Percentiles rank a stretch among this genome's conserved stretches.
Evolutionary conservation across 2,329 filamentous ascomycete genomes (phyloP).

Genomic region (Thielaviopsis populi): DNA sequence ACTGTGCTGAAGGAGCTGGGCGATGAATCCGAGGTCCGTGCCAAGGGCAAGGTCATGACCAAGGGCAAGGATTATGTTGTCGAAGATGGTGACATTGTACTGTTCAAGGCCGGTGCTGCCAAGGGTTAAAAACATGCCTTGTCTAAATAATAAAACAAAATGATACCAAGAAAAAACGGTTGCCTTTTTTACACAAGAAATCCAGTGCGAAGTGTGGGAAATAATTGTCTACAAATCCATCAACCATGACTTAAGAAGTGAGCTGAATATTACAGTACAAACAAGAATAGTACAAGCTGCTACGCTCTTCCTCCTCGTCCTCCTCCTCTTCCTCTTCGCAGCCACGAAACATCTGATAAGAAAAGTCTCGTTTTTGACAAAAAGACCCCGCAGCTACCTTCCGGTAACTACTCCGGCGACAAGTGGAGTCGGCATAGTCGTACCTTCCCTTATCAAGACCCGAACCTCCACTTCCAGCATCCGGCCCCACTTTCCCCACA

Average conservation of each 20-base stretch:
- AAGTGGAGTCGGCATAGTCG: background rate
- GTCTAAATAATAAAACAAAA: constrained; percentile 10
- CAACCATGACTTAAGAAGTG: background rate
- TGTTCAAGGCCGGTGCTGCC: constrained; percentile 81
- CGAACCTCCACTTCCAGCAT: background rate
- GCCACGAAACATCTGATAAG: background rate
- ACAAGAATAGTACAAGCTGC: background rate
- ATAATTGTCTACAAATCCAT: background rate
- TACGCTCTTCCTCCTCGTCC: background rate
- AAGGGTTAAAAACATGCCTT: constrained; percentile 40
- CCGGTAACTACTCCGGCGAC: background rate
- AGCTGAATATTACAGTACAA: background rate
- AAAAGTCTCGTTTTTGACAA: background rate
- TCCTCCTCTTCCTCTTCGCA: background rate
- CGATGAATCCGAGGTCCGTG: constrained; percentile 75
- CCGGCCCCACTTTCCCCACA: background rate
- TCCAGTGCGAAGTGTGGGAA: background rate
- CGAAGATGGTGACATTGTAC: constrained; percentile 65
- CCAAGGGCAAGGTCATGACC: constrained; percentile 92
- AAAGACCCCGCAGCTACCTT: background rate
- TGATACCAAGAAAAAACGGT: constrained; percentile 13
- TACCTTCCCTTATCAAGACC: background rate
- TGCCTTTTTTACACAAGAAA: background rate
- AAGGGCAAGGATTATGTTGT: constrained; percentile 97
- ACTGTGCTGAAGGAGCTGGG: constrained; percentile 65